These are phyloP conservation scores for Solanum chaucha DNA, from an alignment of 257 asterid species.

Conservation along the genomic window DNA sequence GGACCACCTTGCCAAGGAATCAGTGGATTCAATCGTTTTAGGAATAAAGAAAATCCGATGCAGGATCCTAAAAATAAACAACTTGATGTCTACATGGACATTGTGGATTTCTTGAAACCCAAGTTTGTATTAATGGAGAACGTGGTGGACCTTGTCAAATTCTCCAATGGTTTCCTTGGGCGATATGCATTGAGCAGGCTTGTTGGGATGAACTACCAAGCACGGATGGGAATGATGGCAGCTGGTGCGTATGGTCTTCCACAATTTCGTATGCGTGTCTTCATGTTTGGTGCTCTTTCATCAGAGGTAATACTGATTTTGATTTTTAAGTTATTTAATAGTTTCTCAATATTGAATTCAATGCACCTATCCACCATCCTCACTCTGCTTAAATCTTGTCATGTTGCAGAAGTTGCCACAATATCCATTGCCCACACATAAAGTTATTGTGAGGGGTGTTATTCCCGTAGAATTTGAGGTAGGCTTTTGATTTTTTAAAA, in stretches of 20 bases:
- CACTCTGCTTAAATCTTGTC: not conserved
- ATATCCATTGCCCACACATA: conserved; percentile 36
- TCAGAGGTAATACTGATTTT: conserved; percentile 14
- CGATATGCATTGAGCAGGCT: conserved; percentile 32
- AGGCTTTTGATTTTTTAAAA: not conserved
- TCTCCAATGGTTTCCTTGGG: conserved; percentile 17
- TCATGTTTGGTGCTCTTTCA: conserved; percentile 35
- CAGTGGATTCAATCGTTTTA: conserved; percentile 37
- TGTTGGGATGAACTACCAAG: conserved; percentile 33
- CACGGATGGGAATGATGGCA: conserved; percentile 37
- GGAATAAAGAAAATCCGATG: conserved; percentile 24
- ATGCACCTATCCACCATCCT: not conserved
- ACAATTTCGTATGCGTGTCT: conserved; percentile 43
- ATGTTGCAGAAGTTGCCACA: conserved; percentile 31
- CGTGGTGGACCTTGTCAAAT: conserved; percentile 32
- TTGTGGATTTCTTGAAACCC: conserved; percentile 27
- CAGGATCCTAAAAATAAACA: conserved; percentile 32
- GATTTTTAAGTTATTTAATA: not conserved
- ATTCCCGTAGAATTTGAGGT: conserved; percentile 36
- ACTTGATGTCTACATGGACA: conserved; percentile 30
- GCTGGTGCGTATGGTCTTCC: conserved; percentile 51
- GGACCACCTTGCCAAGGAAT: conserved; percentile 59
- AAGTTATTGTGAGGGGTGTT: conserved; percentile 31
- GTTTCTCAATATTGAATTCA: not conserved
- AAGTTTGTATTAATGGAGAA: conserved; percentile 37